phyloP scores from a whole-genome alignment of 2,329 filamentous ascomycete genomes.

The Blastomyces parvus region DNA sequence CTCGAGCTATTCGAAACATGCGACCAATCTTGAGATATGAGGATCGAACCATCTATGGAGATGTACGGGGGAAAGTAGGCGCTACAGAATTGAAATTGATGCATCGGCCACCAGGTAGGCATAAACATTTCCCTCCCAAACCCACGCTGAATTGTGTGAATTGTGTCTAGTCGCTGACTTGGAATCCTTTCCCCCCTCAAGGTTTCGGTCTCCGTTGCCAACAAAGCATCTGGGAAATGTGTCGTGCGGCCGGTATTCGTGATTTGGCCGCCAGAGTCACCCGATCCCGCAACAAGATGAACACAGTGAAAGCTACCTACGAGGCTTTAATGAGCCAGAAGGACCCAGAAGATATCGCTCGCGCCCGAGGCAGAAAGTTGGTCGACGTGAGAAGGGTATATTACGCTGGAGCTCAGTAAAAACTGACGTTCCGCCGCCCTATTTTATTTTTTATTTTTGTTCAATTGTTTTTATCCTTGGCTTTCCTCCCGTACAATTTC shows the following conservation, averaged over 20 bases:
- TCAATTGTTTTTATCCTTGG: slow-evolving; percentile 18
- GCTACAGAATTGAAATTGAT: slow-evolving; percentile 77
- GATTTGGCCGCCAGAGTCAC: slow-evolving; percentile 78
- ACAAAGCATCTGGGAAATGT: slow-evolving; percentile 88
- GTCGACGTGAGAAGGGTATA: slow-evolving; percentile 96
- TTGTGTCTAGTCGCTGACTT: slow-evolving; percentile 1
- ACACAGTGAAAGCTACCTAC: slow-evolving; percentile 86
- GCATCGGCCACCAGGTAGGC: slow-evolving; percentile 75
- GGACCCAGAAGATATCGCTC: slow-evolving; percentile 80
- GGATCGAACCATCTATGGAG: slow-evolving; percentile 80
- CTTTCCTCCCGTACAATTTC: slow-evolving; percentile 8
- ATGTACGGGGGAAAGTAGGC: slow-evolving; percentile 72
- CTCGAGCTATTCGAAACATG: slow-evolving; percentile 84
- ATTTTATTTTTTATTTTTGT: slow-evolving; percentile 15
- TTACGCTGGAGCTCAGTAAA: slow-evolving; percentile 58
- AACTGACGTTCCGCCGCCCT: neutral
- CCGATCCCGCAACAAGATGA: slow-evolving; percentile 90
- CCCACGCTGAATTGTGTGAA: neutral
- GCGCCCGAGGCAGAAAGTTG: slow-evolving; percentile 84
- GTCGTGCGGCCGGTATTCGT: slow-evolving; percentile 71
- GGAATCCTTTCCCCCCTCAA: slow-evolving; percentile 30
- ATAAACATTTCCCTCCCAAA: neutral
- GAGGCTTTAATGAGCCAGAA: slow-evolving; percentile 73
- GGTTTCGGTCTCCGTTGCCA: slow-evolving; percentile 92
- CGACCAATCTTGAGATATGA: slow-evolving; percentile 86